phyloP scores from a whole-genome alignment of 352 stramenopile genomes.

The Phytophthora fragariae region DNA sequence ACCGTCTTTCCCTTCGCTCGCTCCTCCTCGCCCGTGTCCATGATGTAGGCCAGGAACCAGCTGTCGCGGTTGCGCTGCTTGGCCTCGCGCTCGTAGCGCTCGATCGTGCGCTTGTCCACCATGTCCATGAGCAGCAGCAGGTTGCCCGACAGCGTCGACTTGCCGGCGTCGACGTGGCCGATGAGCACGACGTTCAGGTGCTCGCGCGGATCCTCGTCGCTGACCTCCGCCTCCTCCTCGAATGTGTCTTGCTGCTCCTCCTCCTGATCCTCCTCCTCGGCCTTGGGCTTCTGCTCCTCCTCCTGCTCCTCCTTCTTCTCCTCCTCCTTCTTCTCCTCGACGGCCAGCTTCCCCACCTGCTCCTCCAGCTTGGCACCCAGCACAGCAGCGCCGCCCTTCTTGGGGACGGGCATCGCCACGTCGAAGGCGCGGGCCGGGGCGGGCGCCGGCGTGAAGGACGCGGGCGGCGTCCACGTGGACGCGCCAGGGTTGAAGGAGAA shows the following conservation, averaged over 20 bases:
- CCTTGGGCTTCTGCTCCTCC: conserved; percentile 43
- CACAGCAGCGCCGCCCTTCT: conserved; percentile 67
- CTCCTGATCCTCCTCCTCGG: conserved; percentile 24
- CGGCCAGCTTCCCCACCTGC: conserved; percentile 39
- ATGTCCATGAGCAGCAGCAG: conserved; percentile 99
- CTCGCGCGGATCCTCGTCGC: conserved; percentile 95
- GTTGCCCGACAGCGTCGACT: conserved; percentile 98
- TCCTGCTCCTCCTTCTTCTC: conserved; percentile 39
- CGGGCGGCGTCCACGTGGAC: conserved; percentile 66
- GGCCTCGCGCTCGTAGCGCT: conserved; percentile 98
- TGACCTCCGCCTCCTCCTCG: conserved; percentile 70
- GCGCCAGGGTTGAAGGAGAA: conserved; percentile 86
- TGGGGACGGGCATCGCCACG: conserved; percentile 74
- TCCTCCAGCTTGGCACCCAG: conserved; percentile 42
- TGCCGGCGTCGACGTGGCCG: conserved; percentile 99
- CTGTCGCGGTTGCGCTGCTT: conserved; percentile 91
- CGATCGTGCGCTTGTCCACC: conserved; percentile 99
- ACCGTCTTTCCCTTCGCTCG: conserved; percentile 93
- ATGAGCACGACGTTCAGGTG: conserved; percentile 99
- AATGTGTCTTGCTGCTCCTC: conserved; percentile 66
- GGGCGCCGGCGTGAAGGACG: conserved; percentile 49
- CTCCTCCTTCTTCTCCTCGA: conserved; percentile 35
- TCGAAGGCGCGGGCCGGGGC: conserved; percentile 57
- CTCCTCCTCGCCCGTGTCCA: conserved; percentile 99
- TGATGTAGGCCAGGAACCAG: conserved; percentile 99